These are phyloP conservation scores for Ceratobasidium sp. DNA, from an alignment of 1,284 basidiomycete species.

Conservation along the genomic window DNA sequence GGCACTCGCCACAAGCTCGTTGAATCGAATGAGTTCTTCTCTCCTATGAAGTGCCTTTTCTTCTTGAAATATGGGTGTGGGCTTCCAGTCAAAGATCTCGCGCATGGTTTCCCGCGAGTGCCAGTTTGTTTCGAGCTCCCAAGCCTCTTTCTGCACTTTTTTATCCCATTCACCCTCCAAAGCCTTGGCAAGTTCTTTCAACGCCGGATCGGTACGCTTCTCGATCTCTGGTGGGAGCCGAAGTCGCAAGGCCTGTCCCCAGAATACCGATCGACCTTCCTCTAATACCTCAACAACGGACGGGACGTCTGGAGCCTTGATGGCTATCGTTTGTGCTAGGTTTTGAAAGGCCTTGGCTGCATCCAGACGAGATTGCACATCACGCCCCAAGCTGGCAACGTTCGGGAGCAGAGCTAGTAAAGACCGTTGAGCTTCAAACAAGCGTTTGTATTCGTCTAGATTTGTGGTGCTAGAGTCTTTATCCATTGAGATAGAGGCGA, in stretches of 20 bases:
- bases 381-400: neutral
- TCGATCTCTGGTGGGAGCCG: neutral
- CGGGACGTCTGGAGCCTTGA: neutral
- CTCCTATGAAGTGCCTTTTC: neutral
- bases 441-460: neutral
- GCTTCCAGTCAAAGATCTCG: neutral
- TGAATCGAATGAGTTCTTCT: neutral
- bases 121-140: neutral
- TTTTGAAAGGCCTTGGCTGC: slow-evolving; percentile 1
- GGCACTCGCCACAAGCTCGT: neutral
- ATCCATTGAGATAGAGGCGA: neutral
- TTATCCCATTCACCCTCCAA: neutral
- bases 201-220: neutral
- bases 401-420: neutral
- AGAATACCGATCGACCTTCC: neutral
- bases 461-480: neutral
- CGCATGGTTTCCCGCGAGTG: neutral
- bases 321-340: neutral
- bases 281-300: neutral
- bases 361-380: neutral
- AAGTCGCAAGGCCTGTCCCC: slow-evolving; percentile 2
- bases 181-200: neutral
- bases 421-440: neutral
- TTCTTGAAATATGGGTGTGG: neutral
- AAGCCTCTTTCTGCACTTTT: neutral